Evolutionary conservation across 2,329 filamentous ascomycete species (phyloP), one percentile per base, ranked within the genome.

Genomic region (Neurospora sp.): DNA sequence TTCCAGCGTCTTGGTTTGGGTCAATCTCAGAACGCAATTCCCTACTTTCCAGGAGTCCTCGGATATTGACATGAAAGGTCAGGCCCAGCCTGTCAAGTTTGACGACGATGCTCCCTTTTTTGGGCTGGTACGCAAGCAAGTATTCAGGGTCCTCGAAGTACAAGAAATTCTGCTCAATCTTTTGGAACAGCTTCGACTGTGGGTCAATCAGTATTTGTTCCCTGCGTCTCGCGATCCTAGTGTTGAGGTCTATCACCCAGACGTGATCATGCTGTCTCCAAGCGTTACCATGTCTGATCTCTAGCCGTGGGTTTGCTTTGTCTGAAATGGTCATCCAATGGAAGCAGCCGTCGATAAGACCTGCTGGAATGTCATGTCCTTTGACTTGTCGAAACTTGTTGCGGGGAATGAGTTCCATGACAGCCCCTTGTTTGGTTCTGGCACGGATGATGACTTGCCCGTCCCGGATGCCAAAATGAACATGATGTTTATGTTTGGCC

Each of bases 381-480:
- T 58, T 19, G 67, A 52, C 33, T 33, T 66, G 28, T 11, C 8
- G 67, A 17, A 69, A 69, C 19, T 67, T 52, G 33, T 5, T 1
- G 0, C 23, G 38, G 17, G 62, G 68, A 4, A 69, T 39, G 5
- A 43, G 52, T 36, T 69, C 68, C 36, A 67, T 0, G 40, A 69
- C 62, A 36, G 33, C 10, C 15, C 62, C 62, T 36, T 69, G 15
- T 39, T 3, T 7, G 13, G 23, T 52, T 23, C n/a, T 23, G 15
- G 68, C 33, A 66, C 67, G 68, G n/a, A 69, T 67, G 5, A 69
- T 66, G 17, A 69, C 62, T 23, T 52, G 62, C 38, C 62, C 68
- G 10, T 52, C 46, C 9, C 68, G 68, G 46, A n/a, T 39, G 38
- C 68, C 68, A 28, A 69, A 39, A 39, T 69, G 62, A 43, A 69